Evolutionary conservation across 257 asterid species (phyloP), one percentile per base, ranked within the genome.

Genomic region (Agastache rugosa): DNA sequence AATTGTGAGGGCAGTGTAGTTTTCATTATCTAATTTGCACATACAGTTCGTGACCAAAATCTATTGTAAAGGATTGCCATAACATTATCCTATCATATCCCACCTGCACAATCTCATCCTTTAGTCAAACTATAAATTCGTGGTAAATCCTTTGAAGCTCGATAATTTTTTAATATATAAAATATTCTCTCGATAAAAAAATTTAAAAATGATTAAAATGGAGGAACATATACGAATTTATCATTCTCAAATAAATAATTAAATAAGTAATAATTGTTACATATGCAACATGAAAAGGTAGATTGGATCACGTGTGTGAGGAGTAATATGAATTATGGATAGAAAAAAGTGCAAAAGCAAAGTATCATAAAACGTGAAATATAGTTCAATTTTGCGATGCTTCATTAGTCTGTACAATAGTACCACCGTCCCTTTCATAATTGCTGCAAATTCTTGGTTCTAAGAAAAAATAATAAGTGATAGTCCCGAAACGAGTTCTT

Each of bases 11-110:
- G 75, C 67, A 80, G 17, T 53, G 76, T 77, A 53, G 42, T 73
- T 78, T 61, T 81, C 76, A 75, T 39, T 31, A 59, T 78, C 63
- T 59, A 42, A 65, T 58, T 41, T 9, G 17, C 80, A 70, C 85
- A 71, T 60, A 71, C 78, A 55, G 51, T 80, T 78, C 78, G 85
- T 81, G 80, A 81, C 75, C 67, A 44, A 55, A 68, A 27, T 63
- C 72, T 77, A 71, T 48, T 63, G 2, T 5, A 61, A 3, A 27
- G 37, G 72, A 59, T 67, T 37, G 54, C 63, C 69, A 19, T 50
- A 3, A 70, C 69, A 19, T 50, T 5, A 70, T 69, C 70, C 63
- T 47, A 69, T 45, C 47, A 60, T 34, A 50, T 35, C 66, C 68
- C 81, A 77, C 73, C 78, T 72, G 73, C 78, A 76, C 77, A 65